Evolutionary conservation across 2,329 filamentous ascomycete genomes (phyloP).

Genomic region (Pseudocercospora pini-densiflorae): DNA sequence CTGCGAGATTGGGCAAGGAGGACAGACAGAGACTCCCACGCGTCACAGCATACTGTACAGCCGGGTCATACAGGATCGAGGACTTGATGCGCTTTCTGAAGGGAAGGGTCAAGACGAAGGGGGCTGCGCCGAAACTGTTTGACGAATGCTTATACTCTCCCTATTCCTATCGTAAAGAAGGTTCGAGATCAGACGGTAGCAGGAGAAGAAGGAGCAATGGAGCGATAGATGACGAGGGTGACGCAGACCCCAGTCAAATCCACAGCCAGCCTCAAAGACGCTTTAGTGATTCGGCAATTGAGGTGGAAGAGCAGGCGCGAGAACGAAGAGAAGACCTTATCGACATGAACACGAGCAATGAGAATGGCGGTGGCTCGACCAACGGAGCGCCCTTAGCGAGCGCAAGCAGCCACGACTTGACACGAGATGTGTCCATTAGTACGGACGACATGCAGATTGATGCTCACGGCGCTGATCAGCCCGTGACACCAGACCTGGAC

Average conservation of each 20-base stretch:
- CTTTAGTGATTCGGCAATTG: slow-evolving; percentile 74
- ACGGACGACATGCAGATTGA: slow-evolving; percentile 19
- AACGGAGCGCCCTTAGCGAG: slow-evolving; percentile 21
- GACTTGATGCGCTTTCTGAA: slow-evolving; percentile 90
- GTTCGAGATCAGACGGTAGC: slow-evolving; percentile 26
- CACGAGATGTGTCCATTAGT: slow-evolving; percentile 13
- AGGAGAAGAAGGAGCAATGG: slow-evolving; percentile 26
- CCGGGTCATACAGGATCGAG: slow-evolving; percentile 88
- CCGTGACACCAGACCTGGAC: slow-evolving; percentile 72
- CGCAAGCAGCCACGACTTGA: slow-evolving; percentile 18
- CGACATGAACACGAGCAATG: slow-evolving; percentile 31
- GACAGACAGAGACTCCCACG: slow-evolving; percentile 85
- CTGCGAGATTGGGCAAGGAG: slow-evolving; percentile 88
- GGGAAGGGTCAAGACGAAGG: slow-evolving; percentile 74
- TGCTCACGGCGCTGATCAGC: slow-evolving; percentile 21
- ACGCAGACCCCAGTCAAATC: slow-evolving; percentile 26
- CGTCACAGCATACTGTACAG: slow-evolving; percentile 96
- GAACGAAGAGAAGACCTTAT: slow-evolving; percentile 43
- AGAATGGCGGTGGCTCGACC: slow-evolving; percentile 18
- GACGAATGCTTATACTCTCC: slow-evolving; percentile 98
- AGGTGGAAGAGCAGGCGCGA: slow-evolving; percentile 60
- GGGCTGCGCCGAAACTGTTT: slow-evolving; percentile 86
- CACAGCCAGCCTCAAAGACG: slow-evolving; percentile 60
- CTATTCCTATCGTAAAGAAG: slow-evolving; percentile 69
- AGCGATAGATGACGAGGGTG: slow-evolving; percentile 24